Percentiles rank a stretch among this genome's conserved stretches.
These are phyloP conservation scores for Cucurbita moschata DNA, from an alignment of 306 rosid species.

Conservation along the genomic window DNA sequence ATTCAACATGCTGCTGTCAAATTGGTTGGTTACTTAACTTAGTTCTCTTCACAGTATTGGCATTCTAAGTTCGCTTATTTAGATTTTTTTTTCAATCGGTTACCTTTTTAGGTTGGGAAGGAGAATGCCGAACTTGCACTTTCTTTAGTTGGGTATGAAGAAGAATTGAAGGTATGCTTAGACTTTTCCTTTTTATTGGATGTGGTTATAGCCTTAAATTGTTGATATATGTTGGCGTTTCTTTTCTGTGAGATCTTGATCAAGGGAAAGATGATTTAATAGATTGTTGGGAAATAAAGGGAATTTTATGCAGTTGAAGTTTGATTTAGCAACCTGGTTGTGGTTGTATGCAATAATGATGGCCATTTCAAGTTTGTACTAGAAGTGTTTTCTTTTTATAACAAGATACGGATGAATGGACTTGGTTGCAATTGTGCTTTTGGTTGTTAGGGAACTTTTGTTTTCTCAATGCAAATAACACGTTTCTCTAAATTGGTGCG, in stretches of 20 bases:
- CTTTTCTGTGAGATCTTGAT: neutral
- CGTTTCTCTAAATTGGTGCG: conserved; percentile 7
- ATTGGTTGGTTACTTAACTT: conserved; percentile 39
- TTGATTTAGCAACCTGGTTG: conserved; percentile 2
- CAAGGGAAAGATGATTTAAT: neutral
- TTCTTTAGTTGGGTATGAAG: conserved; percentile 78
- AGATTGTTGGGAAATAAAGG: neutral
- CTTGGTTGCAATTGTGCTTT: neutral
- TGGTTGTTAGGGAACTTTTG: conserved; percentile 5
- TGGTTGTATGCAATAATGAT: neutral
- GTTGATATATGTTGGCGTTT: neutral
- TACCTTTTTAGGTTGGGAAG: conserved; percentile 65
- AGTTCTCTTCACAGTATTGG: neutral
- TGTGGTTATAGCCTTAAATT: conserved; percentile 7
- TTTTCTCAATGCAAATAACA: neutral
- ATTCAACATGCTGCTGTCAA: conserved; percentile 53
- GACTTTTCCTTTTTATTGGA: neutral
- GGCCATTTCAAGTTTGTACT: neutral
- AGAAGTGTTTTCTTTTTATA: neutral
- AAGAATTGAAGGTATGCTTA: conserved; percentile 60
- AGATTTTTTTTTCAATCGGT: conserved; percentile 4
- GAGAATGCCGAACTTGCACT: conserved; percentile 78
- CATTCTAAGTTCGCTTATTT: neutral
- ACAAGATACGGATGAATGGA: neutral
- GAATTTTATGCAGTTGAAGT: conserved; percentile 5